Base-by-base conservation (phyloP, 2,329 filamentous ascomycete genomes). In the Aspergillus fischeri region DNA sequence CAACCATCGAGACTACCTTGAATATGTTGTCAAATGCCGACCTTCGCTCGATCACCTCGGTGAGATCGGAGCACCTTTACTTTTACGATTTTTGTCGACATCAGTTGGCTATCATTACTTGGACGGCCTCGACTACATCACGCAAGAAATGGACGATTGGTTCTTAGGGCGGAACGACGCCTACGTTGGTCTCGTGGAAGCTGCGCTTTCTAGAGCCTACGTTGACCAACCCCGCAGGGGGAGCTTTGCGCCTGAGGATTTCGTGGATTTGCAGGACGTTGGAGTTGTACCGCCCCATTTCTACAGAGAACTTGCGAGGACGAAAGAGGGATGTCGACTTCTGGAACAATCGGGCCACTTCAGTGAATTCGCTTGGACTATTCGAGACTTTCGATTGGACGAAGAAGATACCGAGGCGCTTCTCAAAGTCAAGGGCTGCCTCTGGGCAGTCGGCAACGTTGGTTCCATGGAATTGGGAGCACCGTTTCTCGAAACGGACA, bases 91-190 rank as follows among this genome's bases (percentile, higher is more conserved):
- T 74, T 75, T 99, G 54, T 97, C 92, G 0, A 97, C 93, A 0
- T 97, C 92, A 2, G 93, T 97, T 56, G 94, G 94, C 51, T 99
- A 99, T 70, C 92, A 97, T 73, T 99, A 99, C 73, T 82, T 99
- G 5, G 92, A 97, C 70, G 94, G 92, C 0, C 80, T 99, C 47
- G 95, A 99, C 77, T 99, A 99, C 71, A 99, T 99, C 73, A 97
- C 92, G 60, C 94, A 96, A 70, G 95, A 99, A 73, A 99, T 99
- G 94, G 94, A 99, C 65, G 95, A 99, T 75, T 99, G 94, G 94
- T 99, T 97, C 70, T 81, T 99, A 20, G 94, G 94, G 14, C 87
- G 94, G 48, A 99, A 99, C 70, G 93, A 99, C 72, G 88, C 87
- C n/a, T 99, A 99, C 65, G 94, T 99, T 52, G 84, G 86, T 41